Evolutionary conservation across 176 grass and related monocot species (phyloP), one percentile per base, ranked within the genome.

Genomic region (Oryza australiensis): DNA sequence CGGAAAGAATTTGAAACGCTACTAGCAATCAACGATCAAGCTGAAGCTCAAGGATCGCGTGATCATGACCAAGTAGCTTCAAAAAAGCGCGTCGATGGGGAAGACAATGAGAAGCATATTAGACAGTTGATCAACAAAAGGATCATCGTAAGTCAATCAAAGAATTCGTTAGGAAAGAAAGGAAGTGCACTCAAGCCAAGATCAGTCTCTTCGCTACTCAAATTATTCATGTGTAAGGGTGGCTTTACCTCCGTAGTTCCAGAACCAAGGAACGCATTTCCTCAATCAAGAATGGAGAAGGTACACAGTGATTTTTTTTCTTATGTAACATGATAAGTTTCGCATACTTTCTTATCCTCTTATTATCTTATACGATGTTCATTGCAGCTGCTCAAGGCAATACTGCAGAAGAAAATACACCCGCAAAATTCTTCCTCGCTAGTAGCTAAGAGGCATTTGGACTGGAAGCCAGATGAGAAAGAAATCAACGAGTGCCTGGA

Each of bases 201-300:
- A 83, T 92, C 90, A 1, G 63, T 89, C 42, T 80, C 86, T 66
- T 85, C 93, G 29, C 78, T 97, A 22, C 53, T 97, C 37, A 94
- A 83, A 74, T 67, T 89, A 28, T 80, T 97, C 34, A 62, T 79
- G 45, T 83, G 86, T 64, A 88, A 82, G 74, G 90, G 88, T 45
- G 92, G 92, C 6, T 97, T 97, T 69, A 68, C 32, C 23, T 12
- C 62, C 20, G 33, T 78, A 6, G 34, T 85, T 92, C 76, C 71
- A 6, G 86, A 92, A 16, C 83, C 87, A 49, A 92, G 83, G 62
- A 89, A 83, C 85, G 72, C 88, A 6, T 80, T 94, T 22, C 82
- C 88, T 49, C 91, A 94, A 81, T 84, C 94, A 83, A 94, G 88
- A 88, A 92, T 97, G 77, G 88, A 94, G 76, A 97, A 90, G 92